A percentile compares a stretch with the other conserved stretches of the same genome.
These are phyloP conservation scores for Yueomyces sp. DNA, from an alignment of 805 yeast genomes.

Conservation along the genomic window DNA sequence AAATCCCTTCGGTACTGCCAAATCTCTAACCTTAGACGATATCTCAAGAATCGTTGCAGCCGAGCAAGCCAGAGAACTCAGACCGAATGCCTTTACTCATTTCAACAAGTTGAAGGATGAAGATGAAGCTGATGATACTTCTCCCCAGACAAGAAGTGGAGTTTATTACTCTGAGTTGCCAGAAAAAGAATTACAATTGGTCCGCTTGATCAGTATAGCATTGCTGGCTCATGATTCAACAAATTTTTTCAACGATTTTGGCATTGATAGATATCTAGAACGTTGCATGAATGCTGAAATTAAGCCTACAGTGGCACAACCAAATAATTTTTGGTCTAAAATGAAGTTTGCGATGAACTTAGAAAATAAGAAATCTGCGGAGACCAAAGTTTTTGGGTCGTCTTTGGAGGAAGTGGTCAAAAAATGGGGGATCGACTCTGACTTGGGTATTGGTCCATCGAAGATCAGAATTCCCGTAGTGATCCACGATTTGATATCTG, in stretches of 20 bases:
- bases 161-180: constrained; percentile 47
- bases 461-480: constrained; percentile 72
- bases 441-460: constrained; percentile 71
- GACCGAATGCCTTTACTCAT: constrained; percentile 86
- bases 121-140: constrained; percentile 12
- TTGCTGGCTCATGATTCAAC: constrained; percentile 12
- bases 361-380: constrained; percentile 13
- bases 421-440: constrained; percentile 70
- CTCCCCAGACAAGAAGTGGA: constrained; percentile 15
- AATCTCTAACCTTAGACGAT: constrained; percentile 83
- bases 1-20: constrained; percentile 56
- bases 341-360: constrained; percentile 18
- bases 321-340: constrained; percentile 15
- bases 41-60: constrained; percentile 95
- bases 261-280: not conserved
- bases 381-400: constrained; percentile 56
- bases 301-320: not conserved
- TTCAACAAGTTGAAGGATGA: constrained; percentile 34
- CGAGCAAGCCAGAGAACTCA: constrained; percentile 85
- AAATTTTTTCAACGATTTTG: not conserved
- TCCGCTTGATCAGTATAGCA: constrained; percentile 39
- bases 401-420: constrained; percentile 56
- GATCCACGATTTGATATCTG: constrained; percentile 72
- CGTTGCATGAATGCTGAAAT: constrained; percentile 1
- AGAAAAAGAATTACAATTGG: constrained; percentile 34